Conservation (phyloP, 257 asterid genomes). For the Solanum rostratum region DNA sequence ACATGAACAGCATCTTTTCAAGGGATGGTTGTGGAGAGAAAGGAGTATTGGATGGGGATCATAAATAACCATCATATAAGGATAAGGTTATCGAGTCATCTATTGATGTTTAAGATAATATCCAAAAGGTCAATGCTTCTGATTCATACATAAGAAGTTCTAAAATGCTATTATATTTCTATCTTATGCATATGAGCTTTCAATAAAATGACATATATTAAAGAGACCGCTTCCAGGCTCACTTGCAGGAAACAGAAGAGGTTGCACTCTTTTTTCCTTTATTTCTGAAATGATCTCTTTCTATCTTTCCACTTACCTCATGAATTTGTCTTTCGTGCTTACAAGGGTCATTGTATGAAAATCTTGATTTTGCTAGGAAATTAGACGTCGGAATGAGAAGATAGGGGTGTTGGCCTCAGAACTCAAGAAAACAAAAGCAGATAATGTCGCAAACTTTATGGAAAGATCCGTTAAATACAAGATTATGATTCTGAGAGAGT, state of each 20-base stretch:
- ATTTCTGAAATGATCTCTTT: not conserved
- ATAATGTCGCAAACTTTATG: conserved; percentile 83
- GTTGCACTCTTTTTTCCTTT: conserved; percentile 13
- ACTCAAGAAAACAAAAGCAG: conserved; percentile 60
- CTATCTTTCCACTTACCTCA: not conserved
- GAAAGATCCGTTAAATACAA: conserved; percentile 91
- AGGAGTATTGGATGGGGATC: not conserved
- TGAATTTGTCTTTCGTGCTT: conserved; percentile 2
- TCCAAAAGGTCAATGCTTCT: not conserved
- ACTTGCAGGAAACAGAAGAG: conserved; percentile 91
- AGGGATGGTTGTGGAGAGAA: not conserved
- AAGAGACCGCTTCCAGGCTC: conserved; percentile 79
- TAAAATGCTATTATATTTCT: not conserved
- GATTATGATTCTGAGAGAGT: conserved; percentile 93
- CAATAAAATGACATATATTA: not conserved
- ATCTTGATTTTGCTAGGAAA: conserved; percentile 44
- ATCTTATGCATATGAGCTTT: not conserved
- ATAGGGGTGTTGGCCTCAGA: conserved; percentile 65
- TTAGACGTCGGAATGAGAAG: conserved; percentile 79
- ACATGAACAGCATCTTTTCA: not conserved
- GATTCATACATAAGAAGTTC: not conserved
- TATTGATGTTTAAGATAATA: not conserved
- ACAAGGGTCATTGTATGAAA: conserved; percentile 1
- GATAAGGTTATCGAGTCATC: not conserved
- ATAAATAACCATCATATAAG: not conserved